Base-by-base conservation (phyloP, 768 basidiomycete genomes). In the Saitozyma podzolica region DNA sequence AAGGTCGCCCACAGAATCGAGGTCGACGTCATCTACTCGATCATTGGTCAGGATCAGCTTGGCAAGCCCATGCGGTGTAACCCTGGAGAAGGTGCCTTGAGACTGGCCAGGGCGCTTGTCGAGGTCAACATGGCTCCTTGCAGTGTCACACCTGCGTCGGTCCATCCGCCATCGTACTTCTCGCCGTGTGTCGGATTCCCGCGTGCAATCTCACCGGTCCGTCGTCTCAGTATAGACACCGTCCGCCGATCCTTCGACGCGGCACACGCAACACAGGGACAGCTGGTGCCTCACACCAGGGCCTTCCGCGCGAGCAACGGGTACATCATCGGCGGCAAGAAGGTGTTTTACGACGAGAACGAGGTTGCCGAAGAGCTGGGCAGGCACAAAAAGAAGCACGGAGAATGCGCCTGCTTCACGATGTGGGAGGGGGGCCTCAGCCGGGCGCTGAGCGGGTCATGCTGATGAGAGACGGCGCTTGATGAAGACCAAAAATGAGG, bases 221-320 rank as follows among this genome's bases (percentile, higher is more conserved):
- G 50, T 13, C 37, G 48, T 16, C 48, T 14, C n/a, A 29, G 29
- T 20, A 51, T n/a, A 20, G 29, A 59, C 58, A 17, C 14, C 1
- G 48, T 40, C 45, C 45, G 19, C 14, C 13, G 19, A 20, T 51
- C 48, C 29, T 17, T 48, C 42, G 56, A 29, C 29, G 29, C 29
- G 29, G 5, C 29, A 29, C 29, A 29, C 29, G 29, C 29, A 29
- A 29, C 29, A 29, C 29, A 2, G 29, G 51, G 51, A n/a, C 13
- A 2, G 29, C 13, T 53, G 51, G 39, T 54, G 1, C 40, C 50
- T 13, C 59, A 61, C 43, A 40, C 59, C 7, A 40, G 59, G 4
- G 50, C 59, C 8, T 61, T 61, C 51, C 40, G 52, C 19, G 59
- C 59, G 2, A 54, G 52, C 17, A 61, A 61, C 29, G 59, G 59